phyloP scores from a whole-genome alignment of 495 filamentous ascomycete genomes.

The Clohesyomyces aquaticus region DNA sequence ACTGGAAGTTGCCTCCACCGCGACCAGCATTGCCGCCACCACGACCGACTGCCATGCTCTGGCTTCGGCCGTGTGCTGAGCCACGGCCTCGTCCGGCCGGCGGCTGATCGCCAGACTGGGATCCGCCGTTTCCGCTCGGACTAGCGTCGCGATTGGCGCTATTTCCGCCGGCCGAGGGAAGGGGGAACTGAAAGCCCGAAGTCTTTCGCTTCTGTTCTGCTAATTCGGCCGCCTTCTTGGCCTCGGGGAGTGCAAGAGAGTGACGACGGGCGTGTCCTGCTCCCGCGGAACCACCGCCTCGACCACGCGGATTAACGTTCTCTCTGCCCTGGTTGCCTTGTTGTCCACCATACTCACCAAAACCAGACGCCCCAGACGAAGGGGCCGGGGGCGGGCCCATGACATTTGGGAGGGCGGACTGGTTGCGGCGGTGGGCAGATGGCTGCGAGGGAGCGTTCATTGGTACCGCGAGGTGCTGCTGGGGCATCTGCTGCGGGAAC shows the following conservation, averaged over 20 bases:
- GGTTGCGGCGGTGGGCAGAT: conserved; percentile 92
- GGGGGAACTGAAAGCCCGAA: conserved; percentile 91
- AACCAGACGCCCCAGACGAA: conserved; percentile 92
- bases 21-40: conserved; percentile 59
- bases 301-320: conserved; percentile 70
- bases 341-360: conserved; percentile 70
- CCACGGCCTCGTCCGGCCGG: conserved; percentile 49
- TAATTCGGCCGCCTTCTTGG: conserved; percentile 95
- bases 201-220: conserved; percentile 96
- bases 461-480: conserved; percentile 66
- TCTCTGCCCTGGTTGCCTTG: conserved; percentile 65
- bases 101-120: conserved; percentile 44
- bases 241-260: conserved; percentile 91
- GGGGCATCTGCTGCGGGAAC: conserved; percentile 78
- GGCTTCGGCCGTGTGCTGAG: conserved; percentile 63
- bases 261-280: conserved; percentile 91
- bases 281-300: conserved; percentile 67
- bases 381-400: conserved; percentile 95
- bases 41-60: conserved; percentile 69
- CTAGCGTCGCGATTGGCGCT: conserved; percentile 53
- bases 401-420: conserved; percentile 93
- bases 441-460: conserved; percentile 79
- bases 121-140: conserved; percentile 49
- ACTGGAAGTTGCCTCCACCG: conserved; percentile 70
- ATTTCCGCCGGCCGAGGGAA: conserved; percentile 64